Conservation (phyloP, 2,329 filamentous ascomycete genomes). For the Periconia sp. region DNA sequence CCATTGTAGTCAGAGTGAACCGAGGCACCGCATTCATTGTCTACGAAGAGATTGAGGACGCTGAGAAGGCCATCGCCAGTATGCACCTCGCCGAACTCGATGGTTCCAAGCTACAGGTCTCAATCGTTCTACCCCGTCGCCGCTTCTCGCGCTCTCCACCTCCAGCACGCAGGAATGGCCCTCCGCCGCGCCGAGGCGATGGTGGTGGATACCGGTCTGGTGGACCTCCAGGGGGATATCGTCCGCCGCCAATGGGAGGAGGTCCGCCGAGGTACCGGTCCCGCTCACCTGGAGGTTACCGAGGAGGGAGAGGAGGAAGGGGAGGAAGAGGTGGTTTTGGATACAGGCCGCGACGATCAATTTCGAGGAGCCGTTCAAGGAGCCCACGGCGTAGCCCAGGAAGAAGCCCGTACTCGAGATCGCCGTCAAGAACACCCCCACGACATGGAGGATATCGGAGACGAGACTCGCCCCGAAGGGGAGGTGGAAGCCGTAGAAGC, state of each 20-base stretch:
- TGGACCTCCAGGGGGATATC: conserved; percentile 41
- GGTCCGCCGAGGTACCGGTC: conserved; percentile 40
- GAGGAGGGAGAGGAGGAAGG: conserved; percentile 26
- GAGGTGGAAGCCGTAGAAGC: conserved; percentile 55
- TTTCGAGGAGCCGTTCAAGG: conserved; percentile 44
- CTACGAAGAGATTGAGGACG: conserved; percentile 74
- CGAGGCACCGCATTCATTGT: conserved; percentile 92
- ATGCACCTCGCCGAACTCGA: conserved; percentile 99
- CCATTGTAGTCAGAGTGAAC: conserved; percentile 73
- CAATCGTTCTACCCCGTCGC: conserved; percentile 80
- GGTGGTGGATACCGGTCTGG: conserved; percentile 27
- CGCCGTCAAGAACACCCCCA: conserved; percentile 36
- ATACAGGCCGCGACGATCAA: conserved; percentile 28
- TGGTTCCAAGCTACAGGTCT: conserved; percentile 79
- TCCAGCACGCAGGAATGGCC: conserved; percentile 60
- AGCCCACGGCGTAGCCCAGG: conserved; percentile 46
- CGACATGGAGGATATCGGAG: conserved; percentile 32
- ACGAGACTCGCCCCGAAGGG: conserved; percentile 45
- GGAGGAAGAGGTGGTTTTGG: conserved; percentile 40
- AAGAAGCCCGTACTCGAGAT: conserved; percentile 45
- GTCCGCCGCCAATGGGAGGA: conserved; percentile 39
- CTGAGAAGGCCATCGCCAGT: conserved; percentile 85
- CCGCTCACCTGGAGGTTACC: conserved; percentile 47
- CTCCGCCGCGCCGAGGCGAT: conserved; percentile 27
- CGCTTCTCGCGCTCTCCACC: conserved; percentile 82